phyloP scores from a whole-genome alignment of 345 rosid species.

The Populus tremula region DNA sequence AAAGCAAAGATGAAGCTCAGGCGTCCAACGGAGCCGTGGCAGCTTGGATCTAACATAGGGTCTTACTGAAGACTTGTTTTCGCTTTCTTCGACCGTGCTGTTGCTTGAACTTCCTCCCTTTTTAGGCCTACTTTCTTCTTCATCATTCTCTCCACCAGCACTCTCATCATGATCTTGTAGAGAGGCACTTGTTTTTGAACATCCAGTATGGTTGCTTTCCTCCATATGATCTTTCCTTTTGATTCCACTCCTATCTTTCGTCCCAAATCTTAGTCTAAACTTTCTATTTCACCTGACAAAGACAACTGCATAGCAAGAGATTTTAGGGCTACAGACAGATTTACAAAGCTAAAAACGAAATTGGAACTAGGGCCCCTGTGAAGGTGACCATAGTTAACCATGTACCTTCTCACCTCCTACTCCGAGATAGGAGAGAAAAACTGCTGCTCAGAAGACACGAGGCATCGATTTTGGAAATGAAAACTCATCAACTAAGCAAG shows the following conservation, averaged over 20 bases:
- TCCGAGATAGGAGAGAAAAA: conserved; percentile 17
- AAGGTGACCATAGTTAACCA: conserved; percentile 6
- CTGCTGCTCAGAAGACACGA: conserved; percentile 21
- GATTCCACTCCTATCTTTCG: not conserved
- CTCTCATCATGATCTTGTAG: conserved; percentile 24
- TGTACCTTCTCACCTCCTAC: conserved; percentile 8
- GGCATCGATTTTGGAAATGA: conserved; percentile 14
- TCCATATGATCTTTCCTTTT: conserved; percentile 15
- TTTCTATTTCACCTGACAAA: not conserved
- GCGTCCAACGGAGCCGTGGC: conserved; percentile 37
- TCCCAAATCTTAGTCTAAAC: not conserved
- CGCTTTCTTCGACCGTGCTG: conserved; percentile 74
- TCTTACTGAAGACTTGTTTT: conserved; percentile 50
- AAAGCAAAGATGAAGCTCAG: conserved; percentile 32
- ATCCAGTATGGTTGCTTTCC: conserved; percentile 24
- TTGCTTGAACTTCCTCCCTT: conserved; percentile 70
- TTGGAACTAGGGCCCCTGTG: conserved; percentile 16
- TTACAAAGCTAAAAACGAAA: conserved; percentile 4
- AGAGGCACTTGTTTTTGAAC: conserved; percentile 31
- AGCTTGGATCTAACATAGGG: conserved; percentile 35
- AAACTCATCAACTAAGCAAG: conserved; percentile 2
- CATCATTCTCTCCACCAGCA: conserved; percentile 34
- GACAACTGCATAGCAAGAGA: not conserved
- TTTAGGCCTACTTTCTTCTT: conserved; percentile 29
- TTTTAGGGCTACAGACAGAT: not conserved